Evolutionary conservation across 805 yeast genomes (phyloP), one percentile per base, ranked within the genome.

Genomic region (Monosporozyma servazzii): DNA sequence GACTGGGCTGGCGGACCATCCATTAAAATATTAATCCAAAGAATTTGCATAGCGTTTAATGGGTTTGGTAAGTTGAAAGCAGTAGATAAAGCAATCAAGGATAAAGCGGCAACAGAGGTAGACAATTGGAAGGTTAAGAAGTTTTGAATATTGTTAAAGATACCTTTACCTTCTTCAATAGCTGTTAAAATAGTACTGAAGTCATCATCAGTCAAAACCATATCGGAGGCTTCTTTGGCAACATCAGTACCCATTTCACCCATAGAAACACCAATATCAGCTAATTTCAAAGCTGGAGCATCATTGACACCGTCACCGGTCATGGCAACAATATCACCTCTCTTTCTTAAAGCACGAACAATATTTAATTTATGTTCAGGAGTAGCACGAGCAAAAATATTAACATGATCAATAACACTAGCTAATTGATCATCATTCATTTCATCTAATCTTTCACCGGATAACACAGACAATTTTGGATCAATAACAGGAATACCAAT

Each of bases 1-100:
- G 96, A 86, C 71, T 91, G 99, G 1, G 98, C 98, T 3, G 99
- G 99, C 10, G 99, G 99, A 1, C 99, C 99, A 71, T 91, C 99
- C 99, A 91, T 91, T 52, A 91, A 76, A 56, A 91, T 93, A 67
- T 91, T 91, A 66, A 91, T 91, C 97, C 98, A 91, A 61, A 91
- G 74, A 60, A 91, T 93, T 74, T 93, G 98, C 99, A 91, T 91
- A 29, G 99, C 96, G 65, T 91, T 91, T 60, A 91, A 76, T 10
- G 99, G 99, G 60, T 88, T 90, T 48, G 96, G 96, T 53, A 91
- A 75, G 53, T 87, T 87, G 63, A 90, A 82, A 51, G 90, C 71
- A 1, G 98, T 91, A 1, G 96, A 77, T 56, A 90, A 73, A 1
- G 96, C 96, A 63, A 93, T 83, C 59, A 91, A 74, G 0, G 96